phyloP scores from a whole-genome alignment of 2,329 filamentous ascomycete genomes.

The Ascochyta rabiei region DNA sequence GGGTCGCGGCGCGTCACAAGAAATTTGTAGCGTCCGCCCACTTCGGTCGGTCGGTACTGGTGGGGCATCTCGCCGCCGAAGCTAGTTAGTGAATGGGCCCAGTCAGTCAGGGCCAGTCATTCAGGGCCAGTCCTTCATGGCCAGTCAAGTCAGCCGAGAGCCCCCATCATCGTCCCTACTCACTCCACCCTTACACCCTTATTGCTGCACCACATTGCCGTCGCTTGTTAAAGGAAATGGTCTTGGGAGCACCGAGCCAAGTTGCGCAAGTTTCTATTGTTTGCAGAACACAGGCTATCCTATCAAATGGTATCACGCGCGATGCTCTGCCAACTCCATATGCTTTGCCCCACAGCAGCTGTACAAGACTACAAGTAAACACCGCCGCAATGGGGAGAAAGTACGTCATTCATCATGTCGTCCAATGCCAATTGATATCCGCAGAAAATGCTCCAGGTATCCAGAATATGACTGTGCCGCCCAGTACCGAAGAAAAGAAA shows the following conservation, averaged over 20 bases:
- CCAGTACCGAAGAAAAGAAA: constrained; percentile 25
- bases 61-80: background rate
- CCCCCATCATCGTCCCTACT: constrained; percentile 1
- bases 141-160: constrained; percentile 14
- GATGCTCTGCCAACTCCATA: constrained; percentile 35
- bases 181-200: background rate
- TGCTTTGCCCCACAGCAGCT: constrained; percentile 36
- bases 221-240: background rate
- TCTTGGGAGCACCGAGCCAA: too few relatives aligned
- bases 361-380: constrained; percentile 32
- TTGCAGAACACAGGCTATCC: constrained; percentile 36
- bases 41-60: constrained; percentile 5
- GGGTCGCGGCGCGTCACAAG: constrained; percentile 34
- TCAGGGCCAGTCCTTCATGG: background rate
- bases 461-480: constrained; percentile 37
- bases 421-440: constrained; percentile 44
- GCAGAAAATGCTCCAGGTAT: constrained; percentile 42
- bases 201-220: background rate
- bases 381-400: constrained; percentile 20
- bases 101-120: constrained; percentile 7
- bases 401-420: constrained; percentile 38
- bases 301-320: constrained; percentile 48
- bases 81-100: background rate
- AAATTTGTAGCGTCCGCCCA: constrained; percentile 36
- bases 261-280: constrained; percentile 15